A percentile compares a stretch with the other conserved stretches of the same genome.
Evolutionary conservation across 331 rosid species (phyloP).

Genomic region (Acacia concinna): DNA sequence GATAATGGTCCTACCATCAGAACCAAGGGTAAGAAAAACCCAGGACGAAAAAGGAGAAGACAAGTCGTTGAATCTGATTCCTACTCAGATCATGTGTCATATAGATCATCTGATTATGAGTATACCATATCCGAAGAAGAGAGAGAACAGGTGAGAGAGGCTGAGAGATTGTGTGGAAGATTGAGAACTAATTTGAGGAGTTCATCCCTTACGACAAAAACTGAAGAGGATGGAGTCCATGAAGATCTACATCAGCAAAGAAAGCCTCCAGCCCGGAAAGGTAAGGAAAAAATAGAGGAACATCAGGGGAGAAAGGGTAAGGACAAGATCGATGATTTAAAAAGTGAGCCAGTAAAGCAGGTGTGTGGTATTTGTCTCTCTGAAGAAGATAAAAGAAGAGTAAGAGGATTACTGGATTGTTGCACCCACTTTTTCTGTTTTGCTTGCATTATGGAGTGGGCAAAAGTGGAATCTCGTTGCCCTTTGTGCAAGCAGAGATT

Average conservation of each 20-base stretch:
- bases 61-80: slow-evolving; percentile 44
- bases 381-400: slow-evolving; percentile 89
- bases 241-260: slow-evolving; percentile 40
- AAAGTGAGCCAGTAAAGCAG: slow-evolving; percentile 67
- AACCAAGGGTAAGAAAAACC: slow-evolving; percentile 35
- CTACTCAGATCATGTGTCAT: slow-evolving; percentile 55
- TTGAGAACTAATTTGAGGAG: slow-evolving; percentile 52
- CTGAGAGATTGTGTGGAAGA: slow-evolving; percentile 55
- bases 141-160: slow-evolving; percentile 95
- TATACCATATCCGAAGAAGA: slow-evolving; percentile 95
- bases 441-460: slow-evolving; percentile 96
- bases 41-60: slow-evolving; percentile 42
- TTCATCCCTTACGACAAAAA: slow-evolving; percentile 41
- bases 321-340: slow-evolving; percentile 75
- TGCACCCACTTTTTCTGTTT: slow-evolving; percentile 95
- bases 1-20: slow-evolving; percentile 27
- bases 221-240: slow-evolving; percentile 36
- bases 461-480: slow-evolving; percentile 97
- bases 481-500: slow-evolving; percentile 99
- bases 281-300: slow-evolving; percentile 93
- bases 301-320: slow-evolving; percentile 79
- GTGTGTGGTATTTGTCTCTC: slow-evolving; percentile 93
- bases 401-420: slow-evolving; percentile 82
- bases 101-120: slow-evolving; percentile 67
- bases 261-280: slow-evolving; percentile 68